Percentiles rank a stretch among this genome's conserved stretches.
Evolutionary conservation across 1,284 basidiomycete species (phyloP).

Genomic region (Exobasidium rhododendri): DNA sequence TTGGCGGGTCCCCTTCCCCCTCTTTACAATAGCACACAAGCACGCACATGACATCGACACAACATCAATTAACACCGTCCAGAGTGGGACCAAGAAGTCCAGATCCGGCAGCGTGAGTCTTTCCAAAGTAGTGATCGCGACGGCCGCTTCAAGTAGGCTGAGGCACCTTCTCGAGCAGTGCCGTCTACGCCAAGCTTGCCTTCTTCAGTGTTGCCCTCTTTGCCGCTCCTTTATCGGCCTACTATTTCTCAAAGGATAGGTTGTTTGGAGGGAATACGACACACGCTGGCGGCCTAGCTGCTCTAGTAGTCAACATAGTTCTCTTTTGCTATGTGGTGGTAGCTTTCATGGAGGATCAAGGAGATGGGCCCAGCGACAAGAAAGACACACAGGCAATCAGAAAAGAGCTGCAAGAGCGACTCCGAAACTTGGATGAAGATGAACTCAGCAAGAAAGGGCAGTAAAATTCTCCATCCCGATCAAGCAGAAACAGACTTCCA

Average conservation of each 20-base stretch:
- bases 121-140: neutral
- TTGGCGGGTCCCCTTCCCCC: too few relatives aligned
- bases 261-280: slow-evolving; percentile 47
- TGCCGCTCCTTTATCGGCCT: slow-evolving; percentile 43
- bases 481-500: too few relatives aligned
- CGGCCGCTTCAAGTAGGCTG: neutral
- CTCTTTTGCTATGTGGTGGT: slow-evolving; percentile 45
- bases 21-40: too few relatives aligned
- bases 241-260: slow-evolving; percentile 42
- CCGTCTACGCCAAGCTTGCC: slow-evolving; percentile 49
- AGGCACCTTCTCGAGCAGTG: slow-evolving; percentile 13
- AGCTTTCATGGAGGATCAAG: slow-evolving; percentile 50
- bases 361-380: slow-evolving; percentile 2
- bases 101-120: slow-evolving; percentile 27
- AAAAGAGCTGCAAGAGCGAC: neutral
- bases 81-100: slow-evolving; percentile 31
- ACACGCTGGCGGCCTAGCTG: slow-evolving; percentile 50
- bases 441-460: neutral
- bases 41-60: neutral
- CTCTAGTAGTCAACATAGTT: slow-evolving; percentile 51
- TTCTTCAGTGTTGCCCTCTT: slow-evolving; percentile 48
- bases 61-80: slow-evolving; percentile 26
- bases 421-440: neutral
- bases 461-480: too few relatives aligned
- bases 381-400: neutral